Percentiles rank a stretch among this genome's conserved stretches.
Conservation (phyloP, 306 rosid species). For the Corylus americana region DNA sequence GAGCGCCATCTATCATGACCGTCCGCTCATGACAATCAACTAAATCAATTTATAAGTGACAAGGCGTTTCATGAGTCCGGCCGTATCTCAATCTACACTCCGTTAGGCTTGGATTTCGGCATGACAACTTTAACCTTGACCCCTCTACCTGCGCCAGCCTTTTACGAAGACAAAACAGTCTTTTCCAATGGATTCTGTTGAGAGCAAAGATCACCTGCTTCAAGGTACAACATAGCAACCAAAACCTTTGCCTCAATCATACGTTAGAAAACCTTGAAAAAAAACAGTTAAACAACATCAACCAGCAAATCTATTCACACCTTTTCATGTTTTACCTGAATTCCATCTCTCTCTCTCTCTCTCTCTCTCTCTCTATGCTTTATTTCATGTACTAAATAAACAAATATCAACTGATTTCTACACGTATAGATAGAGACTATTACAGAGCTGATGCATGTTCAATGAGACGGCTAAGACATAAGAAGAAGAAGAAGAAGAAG, state of each 20-base stretch:
- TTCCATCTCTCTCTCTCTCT: neutral
- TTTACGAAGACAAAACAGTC: constrained; percentile 18
- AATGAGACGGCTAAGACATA: constrained; percentile 21
- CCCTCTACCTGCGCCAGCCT: too few species aligned
- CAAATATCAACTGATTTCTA: constrained; percentile 11
- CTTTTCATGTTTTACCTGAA: neutral
- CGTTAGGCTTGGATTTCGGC: neutral
- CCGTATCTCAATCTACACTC: neutral
- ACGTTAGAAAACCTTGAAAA: neutral
- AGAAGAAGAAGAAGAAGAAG: neutral
- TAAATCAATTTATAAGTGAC: too few species aligned
- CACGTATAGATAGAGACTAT: neutral
- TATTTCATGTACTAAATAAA: neutral
- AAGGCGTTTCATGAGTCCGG: neutral
- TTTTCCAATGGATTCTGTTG: neutral
- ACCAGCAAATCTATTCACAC: constrained; percentile 16
- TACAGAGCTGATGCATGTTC: constrained; percentile 20
- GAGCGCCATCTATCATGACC: constrained; percentile 7
- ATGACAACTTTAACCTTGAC: constrained; percentile 11
- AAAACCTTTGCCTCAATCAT: neutral
- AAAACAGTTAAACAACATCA: constrained; percentile 35
- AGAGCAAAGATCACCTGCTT: neutral
- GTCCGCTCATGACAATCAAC: neutral
- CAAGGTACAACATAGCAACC: constrained; percentile 6
- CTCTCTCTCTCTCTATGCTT: neutral